These are phyloP conservation scores for Penicillium atrosanguineum DNA, from an alignment of 495 filamentous ascomycete genomes.

Conservation along the genomic window DNA sequence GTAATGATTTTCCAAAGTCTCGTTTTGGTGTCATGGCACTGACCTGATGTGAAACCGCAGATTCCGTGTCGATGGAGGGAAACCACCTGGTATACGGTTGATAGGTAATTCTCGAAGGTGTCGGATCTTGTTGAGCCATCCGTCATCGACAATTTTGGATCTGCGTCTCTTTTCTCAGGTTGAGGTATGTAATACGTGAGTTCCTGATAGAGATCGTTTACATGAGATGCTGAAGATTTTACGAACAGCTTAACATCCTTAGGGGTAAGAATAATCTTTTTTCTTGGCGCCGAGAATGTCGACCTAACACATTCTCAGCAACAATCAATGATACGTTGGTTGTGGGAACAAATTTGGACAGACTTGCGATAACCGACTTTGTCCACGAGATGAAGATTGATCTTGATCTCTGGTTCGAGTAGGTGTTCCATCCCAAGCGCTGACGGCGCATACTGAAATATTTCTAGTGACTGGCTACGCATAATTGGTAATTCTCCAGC, in stretches of 20 bases:
- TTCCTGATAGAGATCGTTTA: neutral
- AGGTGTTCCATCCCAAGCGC: constrained; percentile 2
- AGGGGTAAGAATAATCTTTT: constrained; percentile 27
- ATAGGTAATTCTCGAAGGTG: constrained; percentile 40
- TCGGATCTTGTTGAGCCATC: constrained; percentile 42
- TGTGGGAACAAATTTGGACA: constrained; percentile 13
- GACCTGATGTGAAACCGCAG: constrained; percentile 21
- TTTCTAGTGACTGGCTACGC: constrained; percentile 43
- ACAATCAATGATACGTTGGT: constrained; percentile 35
- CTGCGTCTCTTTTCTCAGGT: constrained; percentile 52
- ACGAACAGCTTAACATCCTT: constrained; percentile 37
- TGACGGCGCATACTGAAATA: constrained; percentile 4
- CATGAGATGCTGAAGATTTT: neutral
- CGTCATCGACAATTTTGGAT: constrained; percentile 42
- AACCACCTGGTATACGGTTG: constrained; percentile 43
- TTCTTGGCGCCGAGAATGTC: neutral
- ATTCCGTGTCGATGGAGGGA: constrained; percentile 51
- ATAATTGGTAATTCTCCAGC: constrained; percentile 31
- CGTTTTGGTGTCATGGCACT: neutral
- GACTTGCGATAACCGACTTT: constrained; percentile 35
- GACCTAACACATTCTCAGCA: constrained; percentile 9
- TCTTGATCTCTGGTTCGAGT: constrained; percentile 48
- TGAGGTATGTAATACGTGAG: constrained; percentile 32
- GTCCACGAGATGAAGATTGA: constrained; percentile 46
- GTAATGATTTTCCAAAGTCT: constrained; percentile 14